These are phyloP conservation scores for Microthyrium microscopicum DNA, from an alignment of 2,329 filamentous ascomycete genomes.

Conservation along the genomic window DNA sequence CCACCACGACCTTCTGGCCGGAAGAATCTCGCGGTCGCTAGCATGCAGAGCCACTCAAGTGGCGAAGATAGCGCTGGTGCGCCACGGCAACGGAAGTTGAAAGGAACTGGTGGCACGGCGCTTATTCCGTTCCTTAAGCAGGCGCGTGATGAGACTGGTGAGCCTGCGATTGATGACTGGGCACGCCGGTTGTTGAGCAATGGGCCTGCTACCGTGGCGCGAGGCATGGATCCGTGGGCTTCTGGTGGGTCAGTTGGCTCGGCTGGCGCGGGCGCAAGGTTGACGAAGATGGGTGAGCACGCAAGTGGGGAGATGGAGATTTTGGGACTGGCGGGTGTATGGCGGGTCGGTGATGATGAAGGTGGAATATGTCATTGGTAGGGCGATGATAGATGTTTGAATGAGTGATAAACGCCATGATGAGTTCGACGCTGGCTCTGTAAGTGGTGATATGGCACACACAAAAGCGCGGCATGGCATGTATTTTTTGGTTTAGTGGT, in stretches of 20 bases:
- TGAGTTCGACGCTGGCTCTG: too few species aligned
- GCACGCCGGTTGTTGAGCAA: slow-evolving; percentile 40
- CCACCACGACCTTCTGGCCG: slow-evolving; percentile 14
- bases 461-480: too few species aligned
- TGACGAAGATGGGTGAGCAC: slow-evolving; percentile 37
- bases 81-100: slow-evolving; percentile 47
- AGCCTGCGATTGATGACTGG: slow-evolving; percentile 64
- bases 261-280: slow-evolving; percentile 28
- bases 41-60: slow-evolving; percentile 12
- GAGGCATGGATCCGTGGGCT: slow-evolving; percentile 1
- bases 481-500: too few species aligned
- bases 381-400: too few species aligned
- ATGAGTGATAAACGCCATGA: too few species aligned
- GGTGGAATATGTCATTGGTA: slow-evolving; percentile 42
- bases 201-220: slow-evolving; percentile 22
- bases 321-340: slow-evolving; percentile 64
- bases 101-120: slow-evolving; percentile 83
- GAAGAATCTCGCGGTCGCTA: slow-evolving; percentile 48
- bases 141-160: slow-evolving; percentile 86
- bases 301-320: slow-evolving; percentile 38
- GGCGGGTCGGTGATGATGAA: slow-evolving; percentile 75
- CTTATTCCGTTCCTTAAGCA: slow-evolving; percentile 94
- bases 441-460: too few species aligned
- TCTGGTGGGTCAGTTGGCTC: slow-evolving; percentile 17
- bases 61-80: slow-evolving; percentile 2